Evolutionary conservation across 805 yeast species (phyloP).

Genomic region (Yarrowia deformans): DNA sequence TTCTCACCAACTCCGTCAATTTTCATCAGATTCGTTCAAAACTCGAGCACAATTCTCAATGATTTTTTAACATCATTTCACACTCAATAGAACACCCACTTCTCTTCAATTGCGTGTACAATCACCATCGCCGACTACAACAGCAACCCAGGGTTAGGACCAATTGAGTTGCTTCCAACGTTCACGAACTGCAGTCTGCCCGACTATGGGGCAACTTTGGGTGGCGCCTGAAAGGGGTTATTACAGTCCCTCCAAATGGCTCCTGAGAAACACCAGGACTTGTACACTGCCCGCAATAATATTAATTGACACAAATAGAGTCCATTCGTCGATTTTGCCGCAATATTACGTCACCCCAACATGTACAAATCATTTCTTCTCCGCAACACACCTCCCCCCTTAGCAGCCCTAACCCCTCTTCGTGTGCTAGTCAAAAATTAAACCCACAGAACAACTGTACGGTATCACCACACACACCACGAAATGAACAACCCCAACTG

Average conservation of each 20-base stretch:
- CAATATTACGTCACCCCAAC: neutral
- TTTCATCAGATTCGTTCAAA: neutral
- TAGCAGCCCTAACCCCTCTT: slow-evolving; percentile 9
- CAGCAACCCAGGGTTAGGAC: slow-evolving; percentile 26
- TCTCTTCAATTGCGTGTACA: neutral
- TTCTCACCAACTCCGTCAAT: no score
- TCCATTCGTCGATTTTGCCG: neutral
- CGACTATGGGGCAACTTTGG: slow-evolving; percentile 17
- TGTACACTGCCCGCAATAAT: no score
- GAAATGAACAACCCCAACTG: slow-evolving; percentile 38
- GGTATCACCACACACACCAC: slow-evolving; percentile 13
- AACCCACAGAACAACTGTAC: neutral
- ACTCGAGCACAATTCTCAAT: neutral
- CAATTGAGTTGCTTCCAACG: slow-evolving; percentile 29
- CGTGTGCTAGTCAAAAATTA: slow-evolving; percentile 3
- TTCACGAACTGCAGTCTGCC: slow-evolving; percentile 13
- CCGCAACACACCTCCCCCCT: neutral
- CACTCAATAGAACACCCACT: neutral
- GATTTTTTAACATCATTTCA: neutral
- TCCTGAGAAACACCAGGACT: neutral
- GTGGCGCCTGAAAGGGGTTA: slow-evolving; percentile 7
- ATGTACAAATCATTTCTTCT: neutral
- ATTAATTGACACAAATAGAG: neutral
- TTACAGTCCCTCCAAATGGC: neutral
- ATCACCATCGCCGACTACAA: neutral